phyloP scores from a whole-genome alignment of 2,329 filamentous ascomycete genomes.

The Hyphodiscus sp. region DNA sequence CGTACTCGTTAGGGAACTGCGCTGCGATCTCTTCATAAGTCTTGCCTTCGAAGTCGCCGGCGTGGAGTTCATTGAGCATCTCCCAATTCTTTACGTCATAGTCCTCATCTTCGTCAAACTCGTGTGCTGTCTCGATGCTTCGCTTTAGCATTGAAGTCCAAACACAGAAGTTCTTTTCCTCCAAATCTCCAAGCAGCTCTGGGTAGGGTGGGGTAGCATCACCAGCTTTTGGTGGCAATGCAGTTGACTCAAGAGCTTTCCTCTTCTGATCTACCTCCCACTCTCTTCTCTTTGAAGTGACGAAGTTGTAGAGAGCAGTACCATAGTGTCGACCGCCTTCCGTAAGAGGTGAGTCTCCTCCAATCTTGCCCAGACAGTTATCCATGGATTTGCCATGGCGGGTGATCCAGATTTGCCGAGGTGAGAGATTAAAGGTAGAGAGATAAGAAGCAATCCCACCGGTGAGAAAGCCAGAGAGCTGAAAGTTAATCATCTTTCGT shows the following conservation, averaged over 20 bases:
- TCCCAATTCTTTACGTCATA: constrained; percentile 97
- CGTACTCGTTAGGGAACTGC: constrained; percentile 76
- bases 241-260: constrained; percentile 61
- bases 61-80: constrained; percentile 95
- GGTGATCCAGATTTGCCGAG: constrained; percentile 97
- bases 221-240: constrained; percentile 83
- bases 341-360: constrained; percentile 81
- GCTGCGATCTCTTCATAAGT: constrained; percentile 85
- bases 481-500: constrained; percentile 84
- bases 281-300: constrained; percentile 69
- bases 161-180: constrained; percentile 89
- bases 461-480: constrained; percentile 85
- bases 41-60: constrained; percentile 87
- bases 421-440: constrained; percentile 92
- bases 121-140: constrained; percentile 78
- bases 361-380: constrained; percentile 81
- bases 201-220: constrained; percentile 95
- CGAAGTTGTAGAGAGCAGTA: constrained; percentile 72
- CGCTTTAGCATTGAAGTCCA: constrained; percentile 97
- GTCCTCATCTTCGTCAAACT: constrained; percentile 85
- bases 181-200: constrained; percentile 62
- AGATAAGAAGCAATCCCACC: constrained; percentile 91
- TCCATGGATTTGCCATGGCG: constrained; percentile 87
- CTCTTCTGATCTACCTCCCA: constrained; percentile 78
- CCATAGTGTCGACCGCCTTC: constrained; percentile 76